These are phyloP conservation scores for Paxillus ammoniavirescens DNA, from an alignment of 768 basidiomycete species.

Conservation along the genomic window DNA sequence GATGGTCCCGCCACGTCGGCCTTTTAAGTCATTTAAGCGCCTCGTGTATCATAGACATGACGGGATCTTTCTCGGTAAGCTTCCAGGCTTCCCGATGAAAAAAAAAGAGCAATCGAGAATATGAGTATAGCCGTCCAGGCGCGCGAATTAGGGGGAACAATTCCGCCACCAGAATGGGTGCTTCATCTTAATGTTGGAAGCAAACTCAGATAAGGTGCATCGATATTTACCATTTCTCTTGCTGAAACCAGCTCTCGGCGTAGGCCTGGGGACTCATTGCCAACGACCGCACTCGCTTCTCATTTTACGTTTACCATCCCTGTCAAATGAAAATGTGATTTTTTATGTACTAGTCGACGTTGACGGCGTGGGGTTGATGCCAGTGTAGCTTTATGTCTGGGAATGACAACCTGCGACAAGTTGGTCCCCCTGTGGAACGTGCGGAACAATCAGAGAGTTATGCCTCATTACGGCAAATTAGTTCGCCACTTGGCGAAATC, in stretches of 20 bases:
- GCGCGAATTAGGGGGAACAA: slow-evolving; percentile 18
- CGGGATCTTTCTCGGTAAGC: slow-evolving; percentile 31
- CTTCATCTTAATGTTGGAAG: slow-evolving; percentile 6
- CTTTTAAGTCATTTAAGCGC: slow-evolving; percentile 36
- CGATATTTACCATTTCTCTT: background rate
- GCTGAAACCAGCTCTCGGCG: background rate
- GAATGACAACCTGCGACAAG: background rate
- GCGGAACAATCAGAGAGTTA: slow-evolving; percentile 16
- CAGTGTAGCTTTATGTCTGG: background rate
- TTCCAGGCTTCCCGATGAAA: slow-evolving; percentile 18
- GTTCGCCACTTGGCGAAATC: slow-evolving; percentile 13
- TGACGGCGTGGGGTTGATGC: background rate
- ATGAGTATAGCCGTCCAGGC: slow-evolving; percentile 12
- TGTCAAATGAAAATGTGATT: background rate
- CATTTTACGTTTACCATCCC: slow-evolving; percentile 15
- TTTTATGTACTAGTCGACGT: background rate
- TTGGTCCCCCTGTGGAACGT: slow-evolving; percentile 7
- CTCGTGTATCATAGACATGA: slow-evolving; percentile 33
- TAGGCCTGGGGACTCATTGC: background rate
- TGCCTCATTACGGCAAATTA: slow-evolving; percentile 28
- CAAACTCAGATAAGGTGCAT: slow-evolving; percentile 19
- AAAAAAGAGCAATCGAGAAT: slow-evolving; percentile 18
- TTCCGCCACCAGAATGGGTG: slow-evolving; percentile 17
- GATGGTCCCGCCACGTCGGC: slow-evolving; percentile 32
- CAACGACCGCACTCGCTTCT: slow-evolving; percentile 2